Conservation (phyloP, 768 basidiomycete genomes). For the Rhodotorula paludigena region DNA sequence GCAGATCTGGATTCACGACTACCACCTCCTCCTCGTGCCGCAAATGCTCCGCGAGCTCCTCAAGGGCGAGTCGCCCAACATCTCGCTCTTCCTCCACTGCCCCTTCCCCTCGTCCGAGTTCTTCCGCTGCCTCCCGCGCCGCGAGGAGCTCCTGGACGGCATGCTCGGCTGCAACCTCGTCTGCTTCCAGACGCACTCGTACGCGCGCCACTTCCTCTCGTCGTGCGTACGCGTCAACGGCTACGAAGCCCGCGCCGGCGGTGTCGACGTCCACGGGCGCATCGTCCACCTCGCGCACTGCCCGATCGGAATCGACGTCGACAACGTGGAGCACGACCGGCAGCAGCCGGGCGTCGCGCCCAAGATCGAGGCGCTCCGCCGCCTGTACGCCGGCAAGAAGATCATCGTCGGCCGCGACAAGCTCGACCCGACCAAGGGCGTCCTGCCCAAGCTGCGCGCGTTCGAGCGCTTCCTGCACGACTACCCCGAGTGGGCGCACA, state of each 20-base stretch:
- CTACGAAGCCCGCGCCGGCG: slow-evolving; percentile 64
- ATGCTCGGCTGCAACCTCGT: slow-evolving; percentile 96
- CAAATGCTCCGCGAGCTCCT: slow-evolving; percentile 70
- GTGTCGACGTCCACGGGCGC: slow-evolving; percentile 79
- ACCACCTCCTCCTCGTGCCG: slow-evolving; percentile 88
- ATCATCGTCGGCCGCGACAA: slow-evolving; percentile 97
- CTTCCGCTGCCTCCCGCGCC: slow-evolving; percentile 84
- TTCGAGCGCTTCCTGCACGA: slow-evolving; percentile 89
- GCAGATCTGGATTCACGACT: slow-evolving; percentile 62
- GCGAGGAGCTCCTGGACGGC: slow-evolving; percentile 90
- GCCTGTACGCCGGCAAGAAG: slow-evolving; percentile 91
- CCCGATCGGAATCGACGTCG: slow-evolving; percentile 91
- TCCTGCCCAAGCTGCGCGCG: slow-evolving; percentile 93
- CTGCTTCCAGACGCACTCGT: slow-evolving; percentile 96
- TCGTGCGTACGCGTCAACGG: slow-evolving; percentile 95
- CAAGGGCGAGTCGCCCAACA: slow-evolving; percentile 55
- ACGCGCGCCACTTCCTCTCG: slow-evolving; percentile 88
- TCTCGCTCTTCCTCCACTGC: slow-evolving; percentile 91
- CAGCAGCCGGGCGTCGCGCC: slow-evolving; percentile 65
- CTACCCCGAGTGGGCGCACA: slow-evolving; percentile 77
- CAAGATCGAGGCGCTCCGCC: slow-evolving; percentile 76
- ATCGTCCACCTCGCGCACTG: slow-evolving; percentile 75
- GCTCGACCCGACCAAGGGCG: slow-evolving; percentile 96
- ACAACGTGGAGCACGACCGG: slow-evolving; percentile 75
- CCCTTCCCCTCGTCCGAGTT: slow-evolving; percentile 96